Percentiles rank a stretch among this genome's conserved stretches.
These are phyloP conservation scores for Endocalyx cinctus DNA, from an alignment of 2,329 filamentous ascomycete genomes.

Conservation along the genomic window DNA sequence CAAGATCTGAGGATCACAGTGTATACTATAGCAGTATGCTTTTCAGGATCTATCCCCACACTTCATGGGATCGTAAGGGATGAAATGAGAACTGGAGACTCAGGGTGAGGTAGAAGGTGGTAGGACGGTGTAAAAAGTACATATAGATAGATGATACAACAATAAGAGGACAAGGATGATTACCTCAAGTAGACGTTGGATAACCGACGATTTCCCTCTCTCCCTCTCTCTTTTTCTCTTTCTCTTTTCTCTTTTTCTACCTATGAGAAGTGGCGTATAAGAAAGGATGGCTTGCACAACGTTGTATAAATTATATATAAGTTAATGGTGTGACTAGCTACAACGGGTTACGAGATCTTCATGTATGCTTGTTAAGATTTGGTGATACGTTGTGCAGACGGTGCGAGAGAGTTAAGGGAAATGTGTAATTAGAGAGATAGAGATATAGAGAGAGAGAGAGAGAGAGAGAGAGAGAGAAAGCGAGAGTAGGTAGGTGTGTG, in stretches of 20 bases:
- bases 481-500: not conserved
- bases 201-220: no score
- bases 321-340: slow-evolving; percentile 7
- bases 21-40: no score
- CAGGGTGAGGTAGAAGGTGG: no score
- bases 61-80: slow-evolving; percentile 14
- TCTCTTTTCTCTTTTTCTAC: no score
- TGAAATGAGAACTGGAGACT: no score
- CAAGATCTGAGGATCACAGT: not conserved
- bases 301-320: slow-evolving; percentile 11
- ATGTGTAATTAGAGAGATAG: slow-evolving; percentile 6
- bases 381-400: no score
- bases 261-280: slow-evolving; percentile 9
- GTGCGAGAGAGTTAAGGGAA: no score
- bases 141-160: no score
- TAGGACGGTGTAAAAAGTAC: no score
- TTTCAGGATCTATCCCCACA: slow-evolving; percentile 19
- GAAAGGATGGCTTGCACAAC: slow-evolving; percentile 13
- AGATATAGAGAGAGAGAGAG: not conserved
- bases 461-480: not conserved
- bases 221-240: no score
- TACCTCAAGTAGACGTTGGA: no score
- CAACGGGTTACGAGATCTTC: not conserved
- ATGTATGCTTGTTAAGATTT: no score
- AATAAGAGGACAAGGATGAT: slow-evolving; percentile 21